Evolutionary conservation across 495 filamentous ascomycete genomes (phyloP).

Genomic region (Penicillium ucsense): DNA sequence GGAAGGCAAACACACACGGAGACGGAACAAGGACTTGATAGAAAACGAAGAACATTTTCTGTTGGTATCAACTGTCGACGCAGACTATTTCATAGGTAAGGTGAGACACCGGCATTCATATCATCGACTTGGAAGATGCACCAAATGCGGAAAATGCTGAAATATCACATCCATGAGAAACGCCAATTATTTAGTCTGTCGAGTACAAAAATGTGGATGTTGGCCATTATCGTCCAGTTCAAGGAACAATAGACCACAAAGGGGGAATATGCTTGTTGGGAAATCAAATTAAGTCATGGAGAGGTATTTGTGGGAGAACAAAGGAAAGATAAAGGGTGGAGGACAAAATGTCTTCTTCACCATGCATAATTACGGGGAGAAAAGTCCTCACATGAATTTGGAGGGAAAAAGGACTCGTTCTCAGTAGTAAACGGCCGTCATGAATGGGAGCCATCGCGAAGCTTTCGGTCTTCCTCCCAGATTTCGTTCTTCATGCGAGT

Average conservation of each 20-base stretch:
- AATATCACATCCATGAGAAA: conserved; percentile 5
- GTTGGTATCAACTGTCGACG: no score
- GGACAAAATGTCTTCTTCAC: not conserved
- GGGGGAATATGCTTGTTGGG: no score
- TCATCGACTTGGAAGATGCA: no score
- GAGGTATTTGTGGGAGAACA: no score
- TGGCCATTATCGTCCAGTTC: not conserved
- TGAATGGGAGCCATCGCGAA: conserved; percentile 14
- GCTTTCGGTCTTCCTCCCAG: conserved; percentile 35
- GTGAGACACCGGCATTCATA: no score
- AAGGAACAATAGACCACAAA: no score
- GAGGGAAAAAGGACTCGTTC: conserved; percentile 2
- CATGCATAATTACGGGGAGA: conserved; percentile 9
- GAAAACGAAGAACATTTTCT: no score
- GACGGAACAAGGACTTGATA: no score
- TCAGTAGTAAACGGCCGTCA: conserved; percentile 7
- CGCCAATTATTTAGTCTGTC: conserved; percentile 7
- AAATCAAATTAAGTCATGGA: no score
- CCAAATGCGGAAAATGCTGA: not conserved
- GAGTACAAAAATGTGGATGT: not conserved
- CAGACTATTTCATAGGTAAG: no score
- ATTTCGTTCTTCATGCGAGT: conserved; percentile 59
- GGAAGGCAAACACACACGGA: no score
- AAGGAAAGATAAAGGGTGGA: not conserved
- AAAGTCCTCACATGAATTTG: not conserved